A percentile compares a stretch with the other conserved stretches of the same genome.
Evolutionary conservation across 352 stramenopile genomes (phyloP).

Genomic region (Thraustotheca clavata): DNA sequence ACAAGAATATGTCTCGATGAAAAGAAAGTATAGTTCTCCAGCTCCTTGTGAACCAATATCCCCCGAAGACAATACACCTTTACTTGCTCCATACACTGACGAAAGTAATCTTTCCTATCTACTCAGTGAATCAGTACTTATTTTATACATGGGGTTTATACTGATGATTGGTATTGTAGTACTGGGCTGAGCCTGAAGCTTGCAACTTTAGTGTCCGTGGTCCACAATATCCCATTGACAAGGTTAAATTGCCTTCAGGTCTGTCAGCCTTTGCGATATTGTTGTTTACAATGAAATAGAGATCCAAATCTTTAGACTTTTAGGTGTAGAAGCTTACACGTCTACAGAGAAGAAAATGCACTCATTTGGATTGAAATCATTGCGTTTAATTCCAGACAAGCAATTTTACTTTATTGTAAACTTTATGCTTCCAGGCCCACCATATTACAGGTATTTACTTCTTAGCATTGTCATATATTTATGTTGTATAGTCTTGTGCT

Average conservation of each 20-base stretch:
- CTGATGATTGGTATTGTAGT: conserved; percentile 29
- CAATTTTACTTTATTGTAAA: conserved; percentile 73
- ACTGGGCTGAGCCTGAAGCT: conserved; percentile 71
- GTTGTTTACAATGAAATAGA: neutral
- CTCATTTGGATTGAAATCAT: conserved; percentile 61
- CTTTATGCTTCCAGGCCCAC: conserved; percentile 65
- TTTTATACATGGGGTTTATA: neutral
- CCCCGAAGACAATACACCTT: conserved; percentile 13
- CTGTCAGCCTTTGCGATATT: neutral
- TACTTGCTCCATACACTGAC: neutral
- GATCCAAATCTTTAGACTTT: conserved; percentile 49
- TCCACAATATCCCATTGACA: conserved; percentile 51
- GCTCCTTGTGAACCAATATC: neutral
- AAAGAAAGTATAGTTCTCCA: neutral
- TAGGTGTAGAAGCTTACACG: conserved; percentile 62
- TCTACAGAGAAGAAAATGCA: conserved; percentile 38
- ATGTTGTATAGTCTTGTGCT: conserved; percentile 37
- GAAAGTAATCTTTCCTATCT: neutral
- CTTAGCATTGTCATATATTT: conserved; percentile 21
- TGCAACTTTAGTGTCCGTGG: conserved; percentile 55
- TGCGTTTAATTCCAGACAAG: conserved; percentile 27
- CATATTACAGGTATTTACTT: conserved; percentile 26
- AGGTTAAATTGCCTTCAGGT: conserved; percentile 48
- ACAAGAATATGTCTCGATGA: neutral
- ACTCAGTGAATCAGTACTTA: neutral